phyloP scores from a whole-genome alignment of 331 rosid genomes.

The Saraca asoca region DNA sequence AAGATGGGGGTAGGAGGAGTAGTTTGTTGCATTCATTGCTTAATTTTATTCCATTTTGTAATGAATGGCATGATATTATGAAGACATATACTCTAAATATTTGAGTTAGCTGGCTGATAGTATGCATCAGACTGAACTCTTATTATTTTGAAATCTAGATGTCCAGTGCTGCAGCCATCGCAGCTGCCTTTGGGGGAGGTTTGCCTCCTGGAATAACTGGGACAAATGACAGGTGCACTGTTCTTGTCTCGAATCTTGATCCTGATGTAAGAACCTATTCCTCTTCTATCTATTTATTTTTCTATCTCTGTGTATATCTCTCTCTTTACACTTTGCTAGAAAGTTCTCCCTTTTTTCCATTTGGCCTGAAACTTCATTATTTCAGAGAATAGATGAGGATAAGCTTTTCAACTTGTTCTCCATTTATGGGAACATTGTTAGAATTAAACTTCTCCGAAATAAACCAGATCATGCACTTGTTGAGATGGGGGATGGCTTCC shows the following conservation, averaged over 20 bases:
- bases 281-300: neutral
- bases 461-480: constrained; percentile 97
- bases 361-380: constrained; percentile 32
- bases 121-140: neutral
- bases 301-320: too few species aligned
- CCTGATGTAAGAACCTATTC: constrained; percentile 70
- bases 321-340: neutral
- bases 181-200: constrained; percentile 94
- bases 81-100: neutral
- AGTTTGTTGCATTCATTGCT: neutral
- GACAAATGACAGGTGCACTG: constrained; percentile 93
- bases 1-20: constrained; percentile 9
- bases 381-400: constrained; percentile 94
- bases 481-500: constrained; percentile 99
- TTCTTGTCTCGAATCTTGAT: constrained; percentile 85
- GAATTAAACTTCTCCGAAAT: constrained; percentile 91
- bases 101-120: neutral
- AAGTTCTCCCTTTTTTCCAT: neutral
- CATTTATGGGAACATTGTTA: constrained; percentile 91
- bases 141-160: constrained; percentile 49
- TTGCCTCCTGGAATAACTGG: constrained; percentile 97
- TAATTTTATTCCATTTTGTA: constrained; percentile 6
- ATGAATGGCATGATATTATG: constrained; percentile 8
- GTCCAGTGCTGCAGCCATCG: constrained; percentile 87
- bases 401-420: constrained; percentile 96